These are phyloP conservation scores for Lasiodiplodia citricola DNA, from an alignment of 2,329 filamentous ascomycete genomes.

Conservation along the genomic window DNA sequence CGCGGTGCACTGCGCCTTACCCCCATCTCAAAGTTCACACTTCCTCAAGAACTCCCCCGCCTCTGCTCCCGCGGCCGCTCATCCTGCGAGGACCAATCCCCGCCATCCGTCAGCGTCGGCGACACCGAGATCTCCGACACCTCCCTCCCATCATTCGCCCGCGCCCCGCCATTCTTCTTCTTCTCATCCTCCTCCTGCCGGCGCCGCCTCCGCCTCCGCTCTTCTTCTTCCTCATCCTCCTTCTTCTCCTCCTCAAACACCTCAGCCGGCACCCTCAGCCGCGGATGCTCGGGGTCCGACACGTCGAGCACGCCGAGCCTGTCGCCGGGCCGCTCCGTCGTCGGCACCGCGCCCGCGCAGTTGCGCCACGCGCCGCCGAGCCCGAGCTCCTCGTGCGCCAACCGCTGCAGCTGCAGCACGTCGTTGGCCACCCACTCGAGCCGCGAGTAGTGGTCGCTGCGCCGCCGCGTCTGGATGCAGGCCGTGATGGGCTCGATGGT, in stretches of 20 bases:
- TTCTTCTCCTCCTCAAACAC: background rate
- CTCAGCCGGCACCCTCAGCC: background rate
- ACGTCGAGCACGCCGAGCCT: slow-evolving; percentile 20
- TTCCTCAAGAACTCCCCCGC: background rate
- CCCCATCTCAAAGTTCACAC: too few species aligned
- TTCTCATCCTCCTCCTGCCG: too few species aligned
- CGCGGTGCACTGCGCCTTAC: too few species aligned
- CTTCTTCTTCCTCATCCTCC: background rate
- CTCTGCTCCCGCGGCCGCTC: background rate
- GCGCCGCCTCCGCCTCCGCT: too few species aligned
- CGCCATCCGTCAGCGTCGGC: background rate
- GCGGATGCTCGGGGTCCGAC: slow-evolving; percentile 10
- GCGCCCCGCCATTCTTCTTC: too few species aligned
- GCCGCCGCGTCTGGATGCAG: slow-evolving; percentile 26
- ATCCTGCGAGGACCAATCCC: background rate
- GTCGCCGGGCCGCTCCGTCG: slow-evolving; percentile 6
- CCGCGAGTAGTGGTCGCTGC: slow-evolving; percentile 24
- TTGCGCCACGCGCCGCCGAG: slow-evolving; percentile 28
- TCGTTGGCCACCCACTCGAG: slow-evolving; percentile 28
- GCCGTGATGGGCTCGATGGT: background rate
- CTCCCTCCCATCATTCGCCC: too few species aligned
- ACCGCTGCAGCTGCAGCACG: slow-evolving; percentile 28
- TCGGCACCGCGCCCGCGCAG: slow-evolving; percentile 1
- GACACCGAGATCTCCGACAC: background rate
- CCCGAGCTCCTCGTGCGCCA: slow-evolving; percentile 25